Base-by-base conservation (phyloP, 306 rosid genomes). In the Senna tora region DNA sequence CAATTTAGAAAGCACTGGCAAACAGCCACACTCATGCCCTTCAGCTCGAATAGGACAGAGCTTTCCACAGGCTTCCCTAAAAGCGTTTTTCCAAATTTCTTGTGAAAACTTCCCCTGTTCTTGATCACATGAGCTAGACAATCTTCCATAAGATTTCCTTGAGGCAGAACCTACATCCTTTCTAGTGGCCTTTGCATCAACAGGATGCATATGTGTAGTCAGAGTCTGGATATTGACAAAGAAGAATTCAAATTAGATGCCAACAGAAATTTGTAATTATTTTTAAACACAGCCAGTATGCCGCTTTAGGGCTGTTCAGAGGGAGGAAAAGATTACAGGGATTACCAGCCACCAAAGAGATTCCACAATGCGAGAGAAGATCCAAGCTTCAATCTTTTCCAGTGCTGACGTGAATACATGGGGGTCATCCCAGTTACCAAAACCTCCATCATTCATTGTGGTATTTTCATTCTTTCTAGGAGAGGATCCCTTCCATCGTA, bases 321-420 rank as follows among this genome's bases (percentile, higher is more conserved):
- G 21, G 36, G 59, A 77, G 72, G 34, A 67, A 65, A 73, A 51
- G 39, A 67, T 52, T 58, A 32, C 3, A 60, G 39, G 64, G 38
- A 30, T 65, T 50, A 89, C 97, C 96, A 87, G 97, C 93, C 97
- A 91, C 97, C 97, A 91, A 68, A 87, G 68, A 70, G 93, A 91
- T 78, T 91, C 97, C 53, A 91, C 82, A 65, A 91, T 81, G 30
- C 96, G 89, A 51, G 93, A 85, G 82, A 91, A 91, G 78, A 89
- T 89, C 97, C 97, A 91, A 11, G 90, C 82, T 83, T 91, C 97
- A 17, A 89, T 74, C 76, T 89, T 91, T 80, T 85, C 89, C 61
- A 91, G 78, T 63, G 90, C 89, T 75, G 80, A 77, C 39, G 64
- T 75, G 75, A 84, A 84, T 30, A 82, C 81, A 13, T 38, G 79